Conservation (phyloP, 495 filamentous ascomycete genomes). For the Aspergillus conjunctus region DNA sequence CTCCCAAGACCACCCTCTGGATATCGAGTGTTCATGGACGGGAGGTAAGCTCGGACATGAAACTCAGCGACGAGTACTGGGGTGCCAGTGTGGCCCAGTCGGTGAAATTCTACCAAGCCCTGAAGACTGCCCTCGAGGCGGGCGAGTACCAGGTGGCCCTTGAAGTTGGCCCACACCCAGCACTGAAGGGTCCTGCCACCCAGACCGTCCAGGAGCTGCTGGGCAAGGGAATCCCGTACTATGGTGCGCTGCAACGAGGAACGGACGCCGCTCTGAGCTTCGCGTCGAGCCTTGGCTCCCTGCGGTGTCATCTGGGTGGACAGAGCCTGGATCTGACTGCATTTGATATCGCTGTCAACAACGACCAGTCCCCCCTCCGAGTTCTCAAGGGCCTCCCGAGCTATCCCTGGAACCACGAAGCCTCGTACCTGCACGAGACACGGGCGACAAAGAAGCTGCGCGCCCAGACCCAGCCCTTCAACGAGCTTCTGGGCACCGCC, state of each 20-base stretch:
- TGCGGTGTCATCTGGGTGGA: slow-evolving; percentile 41
- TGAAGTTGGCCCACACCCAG: slow-evolving; percentile 58
- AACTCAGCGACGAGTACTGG: slow-evolving; percentile 36
- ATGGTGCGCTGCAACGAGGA: slow-evolving; percentile 37
- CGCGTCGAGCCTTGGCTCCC: slow-evolving; percentile 44
- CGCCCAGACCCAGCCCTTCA: background rate
- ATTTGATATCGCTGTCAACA: slow-evolving; percentile 4
- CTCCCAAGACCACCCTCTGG: no score
- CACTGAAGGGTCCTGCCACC: slow-evolving; percentile 41
- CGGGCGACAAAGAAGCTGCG: slow-evolving; percentile 28
- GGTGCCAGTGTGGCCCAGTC: slow-evolving; percentile 28
- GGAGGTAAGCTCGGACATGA: no score
- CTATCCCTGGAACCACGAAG: slow-evolving; percentile 49
- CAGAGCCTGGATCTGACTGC: background rate
- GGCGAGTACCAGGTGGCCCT: slow-evolving; percentile 30
- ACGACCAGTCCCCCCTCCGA: background rate
- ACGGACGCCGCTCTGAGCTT: slow-evolving; percentile 40
- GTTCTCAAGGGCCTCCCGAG: slow-evolving; percentile 35
- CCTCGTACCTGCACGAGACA: slow-evolving; percentile 45
- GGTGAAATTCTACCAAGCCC: slow-evolving; percentile 27
- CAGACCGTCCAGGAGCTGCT: slow-evolving; percentile 28
- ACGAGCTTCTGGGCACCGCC: slow-evolving; percentile 30
- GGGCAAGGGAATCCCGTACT: slow-evolving; percentile 36
- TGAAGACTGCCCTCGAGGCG: background rate
- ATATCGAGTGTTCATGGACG: no score